Evolutionary conservation across 176 grass and related monocot species (phyloP), one percentile per base, ranked within the genome.

Genomic region (Avena atlantica): DNA sequence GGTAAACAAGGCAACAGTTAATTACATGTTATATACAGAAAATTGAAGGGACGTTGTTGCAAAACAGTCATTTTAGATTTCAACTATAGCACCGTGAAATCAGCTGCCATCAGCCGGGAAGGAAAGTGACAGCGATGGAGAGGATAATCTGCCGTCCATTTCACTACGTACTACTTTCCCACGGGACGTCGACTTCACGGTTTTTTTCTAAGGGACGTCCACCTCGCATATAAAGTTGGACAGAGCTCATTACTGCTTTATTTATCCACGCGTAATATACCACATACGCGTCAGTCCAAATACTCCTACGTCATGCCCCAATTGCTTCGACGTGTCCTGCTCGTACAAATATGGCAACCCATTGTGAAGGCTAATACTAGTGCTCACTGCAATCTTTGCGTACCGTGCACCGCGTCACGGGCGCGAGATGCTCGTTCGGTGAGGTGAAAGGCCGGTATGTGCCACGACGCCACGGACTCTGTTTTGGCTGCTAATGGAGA

Each of bases 391-490:
- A 29, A 29, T 29, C 27, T 29, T 29, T 29, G 27, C 27, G 27
- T 29, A 29, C 27, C 27, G 50, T 83, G 57, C 86, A 78, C 70
- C 71, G 70, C 79, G 70, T 76, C 86, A 0, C 76, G 15, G 8
- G 6, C 13, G 56, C 7, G n/a, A 9, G 19, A 3, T 3, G 19
- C 1, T 17, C 77, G 36, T 12, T 73, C 74, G 67, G 78, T 56
- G 40, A 12, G 20, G 10, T 6, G 78, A 55, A 16, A 3, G 78
- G 70, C 47, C 70, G 37, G 36, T 5, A 5, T 37, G 27, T 21
- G 86, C 24, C 57, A 20, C 14, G 11, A 55, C 52, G 52, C 4
- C 48, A 12, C 48, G 48, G 48, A 49, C 2, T 11, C 2, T 16
- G 14, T 53, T 16, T 17, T 0, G 1, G 2, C 20, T 1, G 6